Evolutionary conservation across 768 basidiomycete species (phyloP).

Genomic region (Boletus rubroflammeus): DNA sequence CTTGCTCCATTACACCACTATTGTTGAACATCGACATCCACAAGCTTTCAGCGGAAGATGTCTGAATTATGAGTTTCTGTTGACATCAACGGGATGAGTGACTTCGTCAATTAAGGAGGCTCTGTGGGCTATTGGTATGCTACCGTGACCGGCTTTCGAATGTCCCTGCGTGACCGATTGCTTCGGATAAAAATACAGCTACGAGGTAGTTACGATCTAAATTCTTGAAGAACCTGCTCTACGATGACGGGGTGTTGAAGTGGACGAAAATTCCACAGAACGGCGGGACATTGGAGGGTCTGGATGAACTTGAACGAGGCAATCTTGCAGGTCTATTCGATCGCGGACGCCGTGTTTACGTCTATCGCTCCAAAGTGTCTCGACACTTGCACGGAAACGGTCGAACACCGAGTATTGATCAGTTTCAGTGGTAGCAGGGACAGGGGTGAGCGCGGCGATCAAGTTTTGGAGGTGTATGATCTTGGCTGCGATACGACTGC

Average conservation of each 20-base stretch:
- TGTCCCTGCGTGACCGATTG: not conserved
- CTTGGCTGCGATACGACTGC: conserved; percentile 14
- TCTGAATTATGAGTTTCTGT: not conserved
- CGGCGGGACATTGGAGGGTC: conserved; percentile 2
- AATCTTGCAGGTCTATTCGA: conserved; percentile 1
- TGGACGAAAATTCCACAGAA: conserved; percentile 8
- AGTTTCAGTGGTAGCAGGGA: conserved; percentile 21
- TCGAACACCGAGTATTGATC: conserved; percentile 10
- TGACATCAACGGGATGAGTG: not conserved
- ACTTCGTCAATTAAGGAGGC: not conserved
- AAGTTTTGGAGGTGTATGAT: conserved; percentile 17
- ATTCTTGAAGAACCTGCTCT: conserved; percentile 19
- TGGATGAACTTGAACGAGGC: not conserved
- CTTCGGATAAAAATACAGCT: not conserved
- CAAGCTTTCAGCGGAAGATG: not conserved
- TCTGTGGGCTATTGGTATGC: not conserved
- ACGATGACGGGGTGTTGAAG: conserved; percentile 11
- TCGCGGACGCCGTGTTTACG: conserved; percentile 1
- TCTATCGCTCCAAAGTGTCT: conserved; percentile 19
- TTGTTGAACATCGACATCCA: conserved; percentile 1
- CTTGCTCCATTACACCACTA: conserved; percentile 8
- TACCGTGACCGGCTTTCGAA: not conserved
- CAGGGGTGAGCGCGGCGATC: conserved; percentile 17
- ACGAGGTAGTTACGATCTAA: not conserved
- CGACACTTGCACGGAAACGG: conserved; percentile 19